Conservation (phyloP, 352 stramenopile species). For the Phytophthora palmivora region DNA sequence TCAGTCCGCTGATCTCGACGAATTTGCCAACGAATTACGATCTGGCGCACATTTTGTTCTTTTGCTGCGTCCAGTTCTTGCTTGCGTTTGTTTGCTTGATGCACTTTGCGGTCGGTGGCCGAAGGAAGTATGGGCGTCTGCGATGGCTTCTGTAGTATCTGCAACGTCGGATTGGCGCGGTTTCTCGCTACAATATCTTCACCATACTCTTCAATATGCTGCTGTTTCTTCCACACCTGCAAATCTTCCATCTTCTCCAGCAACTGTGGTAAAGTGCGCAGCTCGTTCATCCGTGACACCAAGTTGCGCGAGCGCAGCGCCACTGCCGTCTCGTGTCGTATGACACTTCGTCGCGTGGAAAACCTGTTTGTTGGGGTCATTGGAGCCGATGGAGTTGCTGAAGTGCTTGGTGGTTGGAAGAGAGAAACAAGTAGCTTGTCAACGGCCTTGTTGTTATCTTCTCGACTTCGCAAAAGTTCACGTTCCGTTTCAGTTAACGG, state of each 20-base stretch:
- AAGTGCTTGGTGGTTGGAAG: slow-evolving; percentile 32
- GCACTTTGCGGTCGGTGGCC: slow-evolving; percentile 53
- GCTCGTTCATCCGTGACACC: slow-evolving; percentile 58
- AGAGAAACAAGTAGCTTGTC: slow-evolving; percentile 51
- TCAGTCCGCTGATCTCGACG: slow-evolving; percentile 46
- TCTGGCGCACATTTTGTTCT: slow-evolving; percentile 41
- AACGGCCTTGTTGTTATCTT: slow-evolving; percentile 53
- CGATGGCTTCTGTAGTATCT: slow-evolving; percentile 53
- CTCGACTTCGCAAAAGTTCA: slow-evolving; percentile 35
- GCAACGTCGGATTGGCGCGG: slow-evolving; percentile 39
- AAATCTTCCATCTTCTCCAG: slow-evolving; percentile 54
- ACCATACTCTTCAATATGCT: slow-evolving; percentile 50
- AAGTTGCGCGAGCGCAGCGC: slow-evolving; percentile 62
- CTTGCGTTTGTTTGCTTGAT: slow-evolving; percentile 60
- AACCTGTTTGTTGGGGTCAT: slow-evolving; percentile 26
- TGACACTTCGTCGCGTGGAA: slow-evolving; percentile 49
- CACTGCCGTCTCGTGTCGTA: slow-evolving; percentile 60
- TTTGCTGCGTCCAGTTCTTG: slow-evolving; percentile 54
- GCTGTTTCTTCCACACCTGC: slow-evolving; percentile 45
- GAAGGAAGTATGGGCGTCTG: slow-evolving; percentile 69
- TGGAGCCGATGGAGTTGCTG: slow-evolving; percentile 16
- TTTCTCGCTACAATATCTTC: slow-evolving; percentile 63
- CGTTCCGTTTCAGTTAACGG: slow-evolving; percentile 43
- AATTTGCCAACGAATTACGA: slow-evolving; percentile 64
- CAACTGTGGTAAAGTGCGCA: slow-evolving; percentile 59